phyloP scores from a whole-genome alignment of 495 filamentous ascomycete genomes.

The Hypoxylon subgilvum region DNA sequence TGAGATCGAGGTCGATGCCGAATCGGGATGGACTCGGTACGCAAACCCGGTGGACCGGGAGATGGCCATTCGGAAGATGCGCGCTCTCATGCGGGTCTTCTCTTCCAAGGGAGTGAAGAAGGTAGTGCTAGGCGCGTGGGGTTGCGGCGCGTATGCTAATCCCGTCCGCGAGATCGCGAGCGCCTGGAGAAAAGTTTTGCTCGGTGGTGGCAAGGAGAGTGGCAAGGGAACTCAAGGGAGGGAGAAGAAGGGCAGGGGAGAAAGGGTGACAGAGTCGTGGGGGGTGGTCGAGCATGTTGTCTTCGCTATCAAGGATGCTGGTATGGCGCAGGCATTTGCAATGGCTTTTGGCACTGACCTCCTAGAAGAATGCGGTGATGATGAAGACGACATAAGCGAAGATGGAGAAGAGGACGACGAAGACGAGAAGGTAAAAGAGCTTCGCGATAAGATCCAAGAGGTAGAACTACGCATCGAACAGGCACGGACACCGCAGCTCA shows the following conservation, averaged over 20 bases:
- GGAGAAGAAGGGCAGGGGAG: background rate
- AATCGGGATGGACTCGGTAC: slow-evolving; percentile 39
- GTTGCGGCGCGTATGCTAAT: slow-evolving; percentile 71
- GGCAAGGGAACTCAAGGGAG: slow-evolving; percentile 25
- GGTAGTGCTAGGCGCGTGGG: slow-evolving; percentile 70
- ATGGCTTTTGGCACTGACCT: slow-evolving; percentile 50
- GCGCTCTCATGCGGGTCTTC: slow-evolving; percentile 63
- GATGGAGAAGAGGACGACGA: slow-evolving; percentile 21
- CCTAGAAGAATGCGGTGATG: slow-evolving; percentile 23
- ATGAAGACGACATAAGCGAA: background rate
- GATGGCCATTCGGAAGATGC: slow-evolving; percentile 64
- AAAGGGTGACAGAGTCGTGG: slow-evolving; percentile 36
- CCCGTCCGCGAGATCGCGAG: slow-evolving; percentile 66
- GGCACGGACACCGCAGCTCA: slow-evolving; percentile 38
- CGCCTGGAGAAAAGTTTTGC: slow-evolving; percentile 63
- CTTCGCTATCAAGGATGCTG: slow-evolving; percentile 53
- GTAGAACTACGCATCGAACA: slow-evolving; percentile 36
- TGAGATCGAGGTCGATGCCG: slow-evolving; percentile 41
- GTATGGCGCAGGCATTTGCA: slow-evolving; percentile 50
- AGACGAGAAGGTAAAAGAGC: slow-evolving; percentile 38
- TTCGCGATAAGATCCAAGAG: slow-evolving; percentile 40
- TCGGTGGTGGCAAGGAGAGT: slow-evolving; percentile 45
- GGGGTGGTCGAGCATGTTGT: slow-evolving; percentile 51
- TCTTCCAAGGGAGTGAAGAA: slow-evolving; percentile 54
- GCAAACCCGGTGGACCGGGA: slow-evolving; percentile 50